Conservation (phyloP, 495 filamentous ascomycete species). For the Aspergillus nidulans region DNA sequence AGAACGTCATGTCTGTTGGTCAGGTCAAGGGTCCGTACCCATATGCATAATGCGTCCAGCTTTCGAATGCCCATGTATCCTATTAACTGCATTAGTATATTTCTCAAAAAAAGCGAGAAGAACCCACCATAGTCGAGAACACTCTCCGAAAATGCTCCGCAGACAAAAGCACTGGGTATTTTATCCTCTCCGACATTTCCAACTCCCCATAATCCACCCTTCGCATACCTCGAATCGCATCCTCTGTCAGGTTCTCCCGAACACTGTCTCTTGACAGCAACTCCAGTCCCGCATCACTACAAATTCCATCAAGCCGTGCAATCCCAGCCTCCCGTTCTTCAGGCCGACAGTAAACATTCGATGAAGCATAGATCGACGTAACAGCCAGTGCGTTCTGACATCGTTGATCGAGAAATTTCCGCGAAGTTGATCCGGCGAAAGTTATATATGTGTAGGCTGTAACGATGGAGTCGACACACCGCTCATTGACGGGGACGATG, state of each 20-base stretch:
- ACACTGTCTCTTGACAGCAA: constrained; percentile 30
- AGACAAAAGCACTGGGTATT: constrained; percentile 29
- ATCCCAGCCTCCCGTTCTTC: constrained; percentile 26
- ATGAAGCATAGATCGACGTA: constrained; percentile 37
- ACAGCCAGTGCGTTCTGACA: constrained; percentile 35
- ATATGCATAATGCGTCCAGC: constrained; percentile 36
- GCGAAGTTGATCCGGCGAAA: constrained; percentile 26
- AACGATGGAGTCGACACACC: constrained; percentile 35
- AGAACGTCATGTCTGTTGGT: background rate
- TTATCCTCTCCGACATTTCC: constrained; percentile 9
- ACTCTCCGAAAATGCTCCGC: constrained; percentile 25
- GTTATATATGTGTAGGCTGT: constrained; percentile 36
- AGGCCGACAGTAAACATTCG: constrained; percentile 30
- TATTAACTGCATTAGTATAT: constrained; percentile 10
- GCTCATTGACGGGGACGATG: constrained; percentile 24
- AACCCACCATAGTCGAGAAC: constrained; percentile 33
- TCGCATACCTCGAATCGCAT: constrained; percentile 31
- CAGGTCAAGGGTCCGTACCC: constrained; percentile 17
- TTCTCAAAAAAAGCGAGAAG: background rate
- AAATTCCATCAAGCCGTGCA: constrained; percentile 19
- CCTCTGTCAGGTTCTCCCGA: constrained; percentile 34
- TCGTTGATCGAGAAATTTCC: constrained; percentile 24
- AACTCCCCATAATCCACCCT: constrained; percentile 31
- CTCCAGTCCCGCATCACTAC: constrained; percentile 25
- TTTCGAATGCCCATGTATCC: constrained; percentile 34